Conservation (phyloP, 2,329 filamentous ascomycete species). For the Trichophyton benhamiae region DNA sequence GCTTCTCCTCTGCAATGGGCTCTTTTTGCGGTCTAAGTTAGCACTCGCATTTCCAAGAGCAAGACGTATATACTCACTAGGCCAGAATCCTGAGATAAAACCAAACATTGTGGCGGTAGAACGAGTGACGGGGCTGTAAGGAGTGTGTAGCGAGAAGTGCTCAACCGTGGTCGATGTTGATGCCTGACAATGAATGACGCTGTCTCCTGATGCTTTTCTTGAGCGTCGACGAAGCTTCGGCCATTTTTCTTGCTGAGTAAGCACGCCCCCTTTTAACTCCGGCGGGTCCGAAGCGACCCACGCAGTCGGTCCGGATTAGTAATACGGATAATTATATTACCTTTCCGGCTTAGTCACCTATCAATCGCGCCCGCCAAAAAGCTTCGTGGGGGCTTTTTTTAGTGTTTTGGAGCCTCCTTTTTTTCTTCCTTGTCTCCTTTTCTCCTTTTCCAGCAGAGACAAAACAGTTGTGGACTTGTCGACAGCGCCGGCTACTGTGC, state of each 20-base stretch:
- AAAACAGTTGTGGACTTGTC: not conserved
- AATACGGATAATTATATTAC: not conserved
- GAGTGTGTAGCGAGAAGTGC: not conserved
- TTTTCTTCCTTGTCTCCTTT: not conserved
- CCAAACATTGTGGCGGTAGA: not conserved
- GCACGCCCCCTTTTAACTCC: not conserved
- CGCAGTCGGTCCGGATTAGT: not conserved
- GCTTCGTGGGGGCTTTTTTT: not conserved
- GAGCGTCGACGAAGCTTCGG: not conserved
- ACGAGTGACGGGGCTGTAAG: not conserved
- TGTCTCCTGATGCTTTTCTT: not conserved
- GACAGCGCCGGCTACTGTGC: not conserved
- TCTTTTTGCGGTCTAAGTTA: not conserved
- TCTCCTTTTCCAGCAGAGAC: not conserved
- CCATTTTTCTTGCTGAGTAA: not conserved
- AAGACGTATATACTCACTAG: not conserved
- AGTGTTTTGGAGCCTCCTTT: conserved; percentile 20
- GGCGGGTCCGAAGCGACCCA: not conserved
- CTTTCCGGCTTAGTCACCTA: not conserved
- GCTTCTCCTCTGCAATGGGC: not conserved
- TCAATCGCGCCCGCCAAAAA: not conserved
- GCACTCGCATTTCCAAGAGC: not conserved
- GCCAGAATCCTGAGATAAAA: not conserved
- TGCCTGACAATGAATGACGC: not conserved
- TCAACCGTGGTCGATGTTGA: not conserved